Evolutionary conservation across 78 protist species (phyloP).

Genomic region (Cavenderia fasciculata): DNA sequence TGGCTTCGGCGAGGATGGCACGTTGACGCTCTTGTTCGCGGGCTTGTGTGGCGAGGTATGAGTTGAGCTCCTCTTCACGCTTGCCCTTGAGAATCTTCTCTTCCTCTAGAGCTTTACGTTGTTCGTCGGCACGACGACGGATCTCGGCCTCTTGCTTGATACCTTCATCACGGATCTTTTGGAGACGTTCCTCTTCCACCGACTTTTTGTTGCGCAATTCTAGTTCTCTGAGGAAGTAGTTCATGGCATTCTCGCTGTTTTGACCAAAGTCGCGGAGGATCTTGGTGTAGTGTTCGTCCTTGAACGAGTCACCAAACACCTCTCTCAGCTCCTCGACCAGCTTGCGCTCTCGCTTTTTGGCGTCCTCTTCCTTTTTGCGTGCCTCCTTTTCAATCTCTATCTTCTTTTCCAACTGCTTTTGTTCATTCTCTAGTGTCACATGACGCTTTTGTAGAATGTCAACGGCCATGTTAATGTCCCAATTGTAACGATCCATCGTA

Average conservation of each 20-base stretch:
- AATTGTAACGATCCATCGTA: slow-evolving; percentile 40
- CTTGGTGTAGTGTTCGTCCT: neutral
- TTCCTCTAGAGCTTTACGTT: neutral
- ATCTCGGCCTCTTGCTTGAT: neutral
- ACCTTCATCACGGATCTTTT: neutral
- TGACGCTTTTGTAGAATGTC: slow-evolving; percentile 16
- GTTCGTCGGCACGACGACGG: neutral
- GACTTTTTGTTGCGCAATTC: neutral
- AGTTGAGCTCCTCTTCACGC: neutral
- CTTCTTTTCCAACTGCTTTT: slow-evolving; percentile 1
- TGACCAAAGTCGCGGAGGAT: neutral
- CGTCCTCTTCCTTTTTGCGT: slow-evolving; percentile 11
- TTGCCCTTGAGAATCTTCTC: neutral
- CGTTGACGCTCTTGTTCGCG: too few species aligned
- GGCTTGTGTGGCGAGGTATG: too few species aligned
- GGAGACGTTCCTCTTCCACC: neutral
- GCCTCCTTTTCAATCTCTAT: neutral
- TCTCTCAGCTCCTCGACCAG: slow-evolving; percentile 7
- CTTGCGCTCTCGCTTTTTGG: slow-evolving; percentile 2
- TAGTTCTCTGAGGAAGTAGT: slow-evolving; percentile 14
- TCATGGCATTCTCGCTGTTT: slow-evolving; percentile 8
- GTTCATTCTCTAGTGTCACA: slow-evolving; percentile 35
- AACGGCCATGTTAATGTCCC: slow-evolving; percentile 23
- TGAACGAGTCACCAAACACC: slow-evolving; percentile 34
- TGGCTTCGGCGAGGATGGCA: too few species aligned